Base-by-base conservation (phyloP, 306 rosid species). In the Astragalus membranaceus region DNA sequence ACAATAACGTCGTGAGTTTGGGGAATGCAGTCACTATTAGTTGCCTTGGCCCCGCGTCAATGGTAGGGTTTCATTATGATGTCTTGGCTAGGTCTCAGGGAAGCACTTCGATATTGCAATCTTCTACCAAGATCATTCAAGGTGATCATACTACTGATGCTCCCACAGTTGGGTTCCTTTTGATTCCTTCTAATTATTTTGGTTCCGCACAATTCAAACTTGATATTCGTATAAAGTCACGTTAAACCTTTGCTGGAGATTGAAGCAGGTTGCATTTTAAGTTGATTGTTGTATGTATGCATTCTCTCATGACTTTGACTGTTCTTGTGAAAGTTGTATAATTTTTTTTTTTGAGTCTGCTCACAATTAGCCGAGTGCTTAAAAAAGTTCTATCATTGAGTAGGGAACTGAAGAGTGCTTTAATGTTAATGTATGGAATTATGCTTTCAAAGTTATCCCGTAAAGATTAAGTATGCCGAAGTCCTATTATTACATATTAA, bases 11-110 rank as follows among this genome's bases (percentile, higher is more conserved):
- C 8, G 83, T 75, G 57, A 3, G 4, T 60, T 12, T 78, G 1
- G 98, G 96, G 58, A 84, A 87, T 64, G 16, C 60, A 5, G 59
- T 92, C 16, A 57, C 64, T 11, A 30, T 92, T 44, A 68, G 66
- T 64, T 75, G 91, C 60, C 63, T 92, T 39, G 83, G 91, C 53
- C 87, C 93, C 56, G 59, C 60, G 56, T 60, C 79, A 3, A 53
- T 41, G 41, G 46, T 13, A 33, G 46, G 4, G n/a, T 84, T 80
- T 57, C 77, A 20, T 69, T 92, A 89, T 57, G 88, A 75, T 39
- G 70, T 91, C 10, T 15, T 58, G 65, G 92, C 80, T 12, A 79
- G 74, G 84, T 60, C 71, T 15, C 57, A 41, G 1, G 79, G 78
- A 51, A 67, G 52, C 72, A 8, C 74, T 50, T 78, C 85, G 23